These are phyloP conservation scores for Galerina marginata DNA, from an alignment of 768 basidiomycete species.

Conservation along the genomic window DNA sequence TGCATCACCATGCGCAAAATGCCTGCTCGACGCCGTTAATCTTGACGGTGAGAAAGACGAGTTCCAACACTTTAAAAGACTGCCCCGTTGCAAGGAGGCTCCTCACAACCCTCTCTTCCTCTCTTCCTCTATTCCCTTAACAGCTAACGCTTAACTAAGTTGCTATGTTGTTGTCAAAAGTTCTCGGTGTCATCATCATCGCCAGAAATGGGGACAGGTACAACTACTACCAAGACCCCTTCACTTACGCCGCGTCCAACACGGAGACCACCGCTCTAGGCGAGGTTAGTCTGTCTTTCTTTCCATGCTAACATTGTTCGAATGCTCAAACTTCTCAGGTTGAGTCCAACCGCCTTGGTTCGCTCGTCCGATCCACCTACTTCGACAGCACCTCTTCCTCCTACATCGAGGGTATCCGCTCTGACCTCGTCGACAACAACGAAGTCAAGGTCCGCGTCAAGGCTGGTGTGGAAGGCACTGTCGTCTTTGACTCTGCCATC, in stretches of 20 bases:
- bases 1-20: slow-evolving; percentile 29
- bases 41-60: slow-evolving; percentile 15
- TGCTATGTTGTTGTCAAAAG: slow-evolving; percentile 56
- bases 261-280: slow-evolving; percentile 80
- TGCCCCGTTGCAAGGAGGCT: slow-evolving; percentile 18
- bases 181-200: slow-evolving; percentile 79
- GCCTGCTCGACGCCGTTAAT: slow-evolving; percentile 22
- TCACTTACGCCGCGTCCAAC: slow-evolving; percentile 63
- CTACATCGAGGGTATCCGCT: slow-evolving; percentile 67
- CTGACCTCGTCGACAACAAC: slow-evolving; percentile 73
- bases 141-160: slow-evolving; percentile 10
- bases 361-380: slow-evolving; percentile 67
- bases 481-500: slow-evolving; percentile 86
- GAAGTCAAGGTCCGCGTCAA: slow-evolving; percentile 82
- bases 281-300: slow-evolving; percentile 49
- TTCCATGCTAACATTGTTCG: background rate
- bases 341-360: slow-evolving; percentile 71
- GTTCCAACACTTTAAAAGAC: slow-evolving; percentile 24
- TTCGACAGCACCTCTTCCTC: slow-evolving; percentile 68
- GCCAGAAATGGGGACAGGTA: slow-evolving; percentile 80
- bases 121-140: slow-evolving; percentile 20
- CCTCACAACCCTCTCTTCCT: slow-evolving; percentile 24
- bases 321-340: slow-evolving; percentile 44
- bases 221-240: slow-evolving; percentile 74
- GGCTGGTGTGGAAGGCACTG: slow-evolving; percentile 83